phyloP scores from a whole-genome alignment of 371 early-diverging fungal genomes.

The Coemansia sp. region DNA sequence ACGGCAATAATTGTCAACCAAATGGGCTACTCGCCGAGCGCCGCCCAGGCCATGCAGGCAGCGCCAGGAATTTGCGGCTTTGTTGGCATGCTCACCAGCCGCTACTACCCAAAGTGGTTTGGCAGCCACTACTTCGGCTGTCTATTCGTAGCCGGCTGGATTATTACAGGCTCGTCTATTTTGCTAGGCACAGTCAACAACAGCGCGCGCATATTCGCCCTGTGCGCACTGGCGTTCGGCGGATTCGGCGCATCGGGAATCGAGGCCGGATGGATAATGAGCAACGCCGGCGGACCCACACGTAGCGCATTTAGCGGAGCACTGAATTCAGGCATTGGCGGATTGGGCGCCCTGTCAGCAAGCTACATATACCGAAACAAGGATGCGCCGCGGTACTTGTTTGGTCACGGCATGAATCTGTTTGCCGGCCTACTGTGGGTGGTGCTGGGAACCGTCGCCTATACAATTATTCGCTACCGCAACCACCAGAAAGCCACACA shows the following conservation, averaged over 20 bases:
- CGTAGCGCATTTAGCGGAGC: conserved; percentile 39
- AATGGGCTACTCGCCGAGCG: conserved; percentile 58
- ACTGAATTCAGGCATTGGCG: conserved; percentile 55
- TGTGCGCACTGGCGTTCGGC: conserved; percentile 42
- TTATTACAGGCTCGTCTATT: conserved; percentile 23
- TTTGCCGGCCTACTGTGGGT: conserved; percentile 23
- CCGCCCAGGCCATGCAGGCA: conserved; percentile 47
- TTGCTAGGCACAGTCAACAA: conserved; percentile 38
- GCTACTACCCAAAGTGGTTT: conserved; percentile 32
- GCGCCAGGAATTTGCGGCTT: conserved; percentile 39
- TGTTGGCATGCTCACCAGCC: conserved; percentile 23
- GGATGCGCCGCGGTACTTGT: conserved; percentile 59
- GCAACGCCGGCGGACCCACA: conserved; percentile 46
- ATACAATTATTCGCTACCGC: conserved; percentile 17
- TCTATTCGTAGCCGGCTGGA: conserved; percentile 29
- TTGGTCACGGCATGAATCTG: conserved; percentile 45
- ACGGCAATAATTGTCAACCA: conserved; percentile 70
- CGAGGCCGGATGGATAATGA: conserved; percentile 45
- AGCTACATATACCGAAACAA: conserved; percentile 62
- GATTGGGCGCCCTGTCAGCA: conserved; percentile 63
- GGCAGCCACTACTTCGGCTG: conserved; percentile 33
- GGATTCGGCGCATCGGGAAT: conserved; percentile 34
- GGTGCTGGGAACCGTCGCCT: conserved; percentile 19
- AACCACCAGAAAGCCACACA: conserved; percentile 32
- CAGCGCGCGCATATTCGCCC: conserved; percentile 43